These are phyloP conservation scores for Paracamarosporium sp. DNA, from an alignment of 2,329 filamentous ascomycete species.

Conservation along the genomic window DNA sequence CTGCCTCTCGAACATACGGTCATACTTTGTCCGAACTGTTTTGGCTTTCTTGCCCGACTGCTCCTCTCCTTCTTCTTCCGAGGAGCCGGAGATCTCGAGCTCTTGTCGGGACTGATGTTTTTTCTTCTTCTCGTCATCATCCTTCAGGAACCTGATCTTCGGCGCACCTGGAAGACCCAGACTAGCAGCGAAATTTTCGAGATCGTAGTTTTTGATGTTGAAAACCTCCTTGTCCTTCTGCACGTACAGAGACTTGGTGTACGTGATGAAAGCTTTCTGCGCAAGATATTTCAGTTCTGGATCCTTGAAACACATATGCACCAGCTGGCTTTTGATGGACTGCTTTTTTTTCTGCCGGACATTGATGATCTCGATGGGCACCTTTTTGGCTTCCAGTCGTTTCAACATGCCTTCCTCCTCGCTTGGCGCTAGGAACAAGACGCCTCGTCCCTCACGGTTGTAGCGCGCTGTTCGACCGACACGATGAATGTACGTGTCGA, in stretches of 20 bases:
- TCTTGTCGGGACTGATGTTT: slow-evolving; percentile 83
- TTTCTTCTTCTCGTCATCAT: slow-evolving; percentile 81
- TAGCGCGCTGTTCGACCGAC: slow-evolving; percentile 95
- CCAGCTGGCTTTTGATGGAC: slow-evolving; percentile 82
- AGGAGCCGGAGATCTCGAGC: slow-evolving; percentile 65
- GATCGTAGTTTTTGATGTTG: slow-evolving; percentile 78
- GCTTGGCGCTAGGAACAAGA: slow-evolving; percentile 89
- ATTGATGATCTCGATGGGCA: slow-evolving; percentile 85
- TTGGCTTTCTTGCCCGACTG: slow-evolving; percentile 59
- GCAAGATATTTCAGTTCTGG: slow-evolving; percentile 92
- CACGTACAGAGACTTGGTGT: slow-evolving; percentile 82
- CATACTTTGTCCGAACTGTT: slow-evolving; percentile 90
- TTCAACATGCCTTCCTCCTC: slow-evolving; percentile 93
- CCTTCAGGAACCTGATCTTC: slow-evolving; percentile 91
- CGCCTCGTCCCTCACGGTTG: slow-evolving; percentile 83
- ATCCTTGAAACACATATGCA: slow-evolving; percentile 96
- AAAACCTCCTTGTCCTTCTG: slow-evolving; percentile 95
- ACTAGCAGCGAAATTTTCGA: slow-evolving; percentile 86
- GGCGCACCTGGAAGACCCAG: slow-evolving; percentile 90
- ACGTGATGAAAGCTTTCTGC: slow-evolving; percentile 94
- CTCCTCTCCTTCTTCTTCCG: slow-evolving; percentile 61
- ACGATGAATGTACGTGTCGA: slow-evolving; percentile 96
- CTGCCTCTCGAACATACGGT: slow-evolving; percentile 95
- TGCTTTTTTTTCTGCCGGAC: slow-evolving; percentile 89
- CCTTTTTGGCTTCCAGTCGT: slow-evolving; percentile 84